Evolutionary conservation across 345 rosid species (phyloP), one percentile per base, ranked within the genome.

Genomic region (Populus simonii): DNA sequence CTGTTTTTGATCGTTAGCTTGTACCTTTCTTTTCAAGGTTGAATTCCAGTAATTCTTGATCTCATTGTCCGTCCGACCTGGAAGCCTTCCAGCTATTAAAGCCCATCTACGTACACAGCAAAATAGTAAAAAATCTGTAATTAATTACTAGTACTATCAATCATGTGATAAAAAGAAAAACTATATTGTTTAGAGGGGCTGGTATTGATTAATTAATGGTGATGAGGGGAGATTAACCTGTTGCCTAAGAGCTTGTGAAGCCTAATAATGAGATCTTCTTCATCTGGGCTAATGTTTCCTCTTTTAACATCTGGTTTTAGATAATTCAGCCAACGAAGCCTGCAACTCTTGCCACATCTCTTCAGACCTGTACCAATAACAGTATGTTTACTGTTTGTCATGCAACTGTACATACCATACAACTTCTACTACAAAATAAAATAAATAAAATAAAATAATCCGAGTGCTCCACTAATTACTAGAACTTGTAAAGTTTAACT

Each of bases 311-410:
- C 83, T 8, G 88, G 88, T 47, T 84, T 81, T 66, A 83, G 74
- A 23, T 86, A 84, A 72, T 86, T 86, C 55, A 84, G 72, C 89
- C 89, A 86, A 7, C 87, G 41, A 4, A 84, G 81, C 38, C 89
- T 80, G 77, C 89, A 86, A 73, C 89, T 86, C 83, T 84, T 86
- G 25, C 84, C 87, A 22, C 89, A 70, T 70, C 79, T 77, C 68
- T 41, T 62, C 25, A 77, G 38, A 29, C 74, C 80, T 77, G 62
- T 17, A 77, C 35, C 31, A 65, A 8, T 20, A 33, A 1, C 51
- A n/a, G 20, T 1, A 20, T 4, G 25, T 41, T 43, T 35, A 23
- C 0, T 59, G 23, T 61, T 43, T 25, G 8, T 25, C 23, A 72
- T 5, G n/a, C 10, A 51, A n/a, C 29, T 39, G 7, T 3, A 8